These are phyloP conservation scores for Plasmodium gonderi DNA, from an alignment of 169 alveolate genomes.

Conservation along the genomic window DNA sequence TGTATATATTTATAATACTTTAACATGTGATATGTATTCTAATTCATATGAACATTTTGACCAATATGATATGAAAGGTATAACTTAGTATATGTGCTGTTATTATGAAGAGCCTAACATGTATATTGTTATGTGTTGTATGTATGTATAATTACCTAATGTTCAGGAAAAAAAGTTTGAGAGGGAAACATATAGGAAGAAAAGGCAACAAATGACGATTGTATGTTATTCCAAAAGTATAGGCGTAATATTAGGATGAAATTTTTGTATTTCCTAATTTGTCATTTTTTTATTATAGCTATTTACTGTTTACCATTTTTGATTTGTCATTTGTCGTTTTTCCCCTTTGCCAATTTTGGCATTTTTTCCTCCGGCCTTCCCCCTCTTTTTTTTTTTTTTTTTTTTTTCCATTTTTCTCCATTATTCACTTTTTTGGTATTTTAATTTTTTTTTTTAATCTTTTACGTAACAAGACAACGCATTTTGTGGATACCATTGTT, in stretches of 20 bases:
- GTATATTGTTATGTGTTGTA: background rate
- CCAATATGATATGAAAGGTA: too few relatives aligned
- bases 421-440: constrained; percentile 1
- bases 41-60: background rate
- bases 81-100: background rate
- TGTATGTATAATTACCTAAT: background rate
- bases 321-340: background rate
- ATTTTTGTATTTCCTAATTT: background rate
- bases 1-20: background rate
- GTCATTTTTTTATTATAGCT: too few relatives aligned
- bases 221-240: background rate
- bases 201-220: background rate
- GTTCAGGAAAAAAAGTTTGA: background rate
- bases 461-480: constrained; percentile 1
- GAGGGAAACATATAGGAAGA: background rate
- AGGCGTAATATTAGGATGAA: background rate
- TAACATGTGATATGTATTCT: background rate
- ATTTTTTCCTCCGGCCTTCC: background rate
- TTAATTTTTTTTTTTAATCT: background rate
- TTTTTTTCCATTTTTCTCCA: too few relatives aligned
- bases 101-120: background rate
- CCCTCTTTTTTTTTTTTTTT: background rate
- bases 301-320: too few relatives aligned
- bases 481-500: background rate
- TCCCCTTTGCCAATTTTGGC: background rate